Conservation (phyloP, 768 basidiomycete genomes). For the Panus rudis region DNA sequence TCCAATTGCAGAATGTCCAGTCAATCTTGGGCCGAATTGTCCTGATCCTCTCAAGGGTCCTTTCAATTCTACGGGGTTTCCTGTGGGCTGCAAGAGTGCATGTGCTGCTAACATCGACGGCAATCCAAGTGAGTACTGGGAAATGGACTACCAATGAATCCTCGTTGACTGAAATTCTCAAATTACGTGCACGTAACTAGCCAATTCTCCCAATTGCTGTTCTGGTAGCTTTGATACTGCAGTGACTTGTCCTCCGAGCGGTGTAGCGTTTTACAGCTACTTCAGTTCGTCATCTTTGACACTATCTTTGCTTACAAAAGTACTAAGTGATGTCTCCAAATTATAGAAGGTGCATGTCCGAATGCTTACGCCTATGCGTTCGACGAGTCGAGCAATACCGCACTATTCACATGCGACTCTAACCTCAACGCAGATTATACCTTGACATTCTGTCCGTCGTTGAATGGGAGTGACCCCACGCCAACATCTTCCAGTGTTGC, state of each 20-base stretch:
- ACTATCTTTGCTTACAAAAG: not conserved
- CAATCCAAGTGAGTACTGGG: constrained; percentile 14
- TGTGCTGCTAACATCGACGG: constrained; percentile 22
- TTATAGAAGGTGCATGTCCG: constrained; percentile 17
- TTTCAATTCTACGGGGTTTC: constrained; percentile 21
- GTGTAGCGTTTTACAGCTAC: constrained; percentile 21
- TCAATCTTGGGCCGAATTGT: constrained; percentile 59
- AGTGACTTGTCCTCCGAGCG: constrained; percentile 24
- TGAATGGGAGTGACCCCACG: no score
- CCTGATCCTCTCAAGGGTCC: constrained; percentile 22
- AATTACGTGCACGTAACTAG: not conserved
- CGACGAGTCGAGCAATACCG: constrained; percentile 10
- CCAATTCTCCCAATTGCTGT: constrained; percentile 24
- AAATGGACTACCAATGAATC: no score
- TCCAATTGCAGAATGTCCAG: constrained; percentile 47
- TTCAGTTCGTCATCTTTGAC: constrained; percentile 15
- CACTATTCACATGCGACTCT: constrained; percentile 5
- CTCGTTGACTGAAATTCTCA: not conserved
- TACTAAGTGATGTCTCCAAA: not conserved
- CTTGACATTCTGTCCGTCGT: constrained; percentile 10
- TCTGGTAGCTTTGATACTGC: constrained; percentile 23
- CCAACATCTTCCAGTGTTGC: no score
- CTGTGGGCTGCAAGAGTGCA: constrained; percentile 25
- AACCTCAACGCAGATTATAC: constrained; percentile 6
- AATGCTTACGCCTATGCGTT: constrained; percentile 19